phyloP scores from a whole-genome alignment of 2,329 filamentous ascomycete species.

The Neofusicoccum cordaticola region DNA sequence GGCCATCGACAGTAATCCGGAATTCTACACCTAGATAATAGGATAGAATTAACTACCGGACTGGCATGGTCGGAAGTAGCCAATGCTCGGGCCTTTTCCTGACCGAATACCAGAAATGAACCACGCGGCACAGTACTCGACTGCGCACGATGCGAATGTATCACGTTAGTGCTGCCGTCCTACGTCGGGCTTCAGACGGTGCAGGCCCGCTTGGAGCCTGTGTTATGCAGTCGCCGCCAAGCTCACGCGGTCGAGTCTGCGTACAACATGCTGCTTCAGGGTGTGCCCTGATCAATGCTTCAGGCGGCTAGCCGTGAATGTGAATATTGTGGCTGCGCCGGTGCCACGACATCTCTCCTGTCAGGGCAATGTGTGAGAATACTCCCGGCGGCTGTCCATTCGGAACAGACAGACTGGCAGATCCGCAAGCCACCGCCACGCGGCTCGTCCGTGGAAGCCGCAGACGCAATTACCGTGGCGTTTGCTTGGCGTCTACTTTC shows the following conservation, averaged over 20 bases:
- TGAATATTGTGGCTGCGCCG: not conserved
- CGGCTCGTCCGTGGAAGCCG: not conserved
- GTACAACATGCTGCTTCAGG: not conserved
- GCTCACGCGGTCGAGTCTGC: not conserved
- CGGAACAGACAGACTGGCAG: not conserved
- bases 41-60: too few species aligned
- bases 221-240: slow-evolving; percentile 5
- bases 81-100: not conserved
- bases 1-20: too few species aligned
- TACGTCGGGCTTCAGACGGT: not conserved
- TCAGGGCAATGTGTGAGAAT: not conserved
- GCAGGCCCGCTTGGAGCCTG: not conserved
- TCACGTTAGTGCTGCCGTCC: not conserved
- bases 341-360: not conserved
- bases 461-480: not conserved
- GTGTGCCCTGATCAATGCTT: not conserved
- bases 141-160: not conserved
- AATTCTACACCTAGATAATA: too few species aligned
- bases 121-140: not conserved
- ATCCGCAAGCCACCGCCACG: not conserved
- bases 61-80: not conserved
- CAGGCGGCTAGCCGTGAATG: not conserved
- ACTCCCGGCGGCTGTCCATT: not conserved
- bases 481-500: not conserved
- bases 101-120: not conserved